Conservation (phyloP, 169 alveolate genomes). For the Eimeria praecox region DNA sequence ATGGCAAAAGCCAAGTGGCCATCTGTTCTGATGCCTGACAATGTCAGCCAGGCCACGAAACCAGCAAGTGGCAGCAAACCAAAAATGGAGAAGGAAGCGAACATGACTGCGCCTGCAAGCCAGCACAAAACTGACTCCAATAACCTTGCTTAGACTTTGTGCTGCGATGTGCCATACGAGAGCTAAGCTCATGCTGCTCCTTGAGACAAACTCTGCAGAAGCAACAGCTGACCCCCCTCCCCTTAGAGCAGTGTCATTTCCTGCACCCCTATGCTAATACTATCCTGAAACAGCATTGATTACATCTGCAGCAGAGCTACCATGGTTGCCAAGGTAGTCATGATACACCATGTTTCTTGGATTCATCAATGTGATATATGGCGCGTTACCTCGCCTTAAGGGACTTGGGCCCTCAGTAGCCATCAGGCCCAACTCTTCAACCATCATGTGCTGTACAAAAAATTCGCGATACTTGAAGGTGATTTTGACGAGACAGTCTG, state of each 20-base stretch:
- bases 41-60: conserved; percentile 87
- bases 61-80: conserved; percentile 94
- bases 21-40: conserved; percentile 73
- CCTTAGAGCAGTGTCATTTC: neutral
- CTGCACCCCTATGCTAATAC: neutral
- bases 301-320: neutral
- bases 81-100: conserved; percentile 90
- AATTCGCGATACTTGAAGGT: conserved; percentile 91
- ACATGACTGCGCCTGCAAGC: conserved; percentile 90
- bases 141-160: neutral
- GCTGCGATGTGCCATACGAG: neutral
- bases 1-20: conserved; percentile 86
- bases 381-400: conserved; percentile 82
- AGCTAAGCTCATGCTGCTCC: neutral
- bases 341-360: too few relatives aligned
- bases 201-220: neutral
- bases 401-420: conserved; percentile 88
- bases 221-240: neutral
- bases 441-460: conserved; percentile 95
- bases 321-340: too few relatives aligned
- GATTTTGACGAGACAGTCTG: conserved; percentile 91
- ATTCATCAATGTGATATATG: too few relatives aligned
- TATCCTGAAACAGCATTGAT: neutral
- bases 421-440: conserved; percentile 93
- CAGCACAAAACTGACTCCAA: neutral